A percentile compares a stretch with the other conserved stretches of the same genome.
Evolutionary conservation across 2,329 filamentous ascomycete species (phyloP).

Genomic region (Aspergillus brasiliensis): DNA sequence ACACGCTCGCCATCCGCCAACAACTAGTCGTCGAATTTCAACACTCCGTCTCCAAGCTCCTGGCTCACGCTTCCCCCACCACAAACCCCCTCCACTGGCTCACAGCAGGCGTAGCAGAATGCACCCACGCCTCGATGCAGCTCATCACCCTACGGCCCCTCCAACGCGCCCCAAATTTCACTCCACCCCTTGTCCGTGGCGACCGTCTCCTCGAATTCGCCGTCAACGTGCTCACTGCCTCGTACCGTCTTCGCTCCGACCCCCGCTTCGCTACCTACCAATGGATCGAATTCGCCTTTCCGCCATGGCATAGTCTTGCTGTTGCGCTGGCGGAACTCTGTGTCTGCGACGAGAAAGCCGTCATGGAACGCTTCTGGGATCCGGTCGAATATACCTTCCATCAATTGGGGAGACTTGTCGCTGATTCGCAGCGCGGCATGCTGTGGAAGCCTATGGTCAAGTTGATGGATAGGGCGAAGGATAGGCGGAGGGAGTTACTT

Average conservation of each 20-base stretch:
- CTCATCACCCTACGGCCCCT: slow-evolving; percentile 32
- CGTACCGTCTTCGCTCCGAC: slow-evolving; percentile 23
- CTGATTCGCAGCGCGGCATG: slow-evolving; percentile 29
- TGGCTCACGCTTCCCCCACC: slow-evolving; percentile 25
- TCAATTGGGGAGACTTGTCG: slow-evolving; percentile 25
- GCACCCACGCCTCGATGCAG: slow-evolving; percentile 30
- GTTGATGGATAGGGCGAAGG: slow-evolving; percentile 29
- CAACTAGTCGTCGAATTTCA: slow-evolving; percentile 30
- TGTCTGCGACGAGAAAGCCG: slow-evolving; percentile 25
- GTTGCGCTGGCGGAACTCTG: slow-evolving; percentile 37
- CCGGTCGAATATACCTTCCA: slow-evolving; percentile 28
- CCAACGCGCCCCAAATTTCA: slow-evolving; percentile 25
- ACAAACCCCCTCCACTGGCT: slow-evolving; percentile 30
- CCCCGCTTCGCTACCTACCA: slow-evolving; percentile 24
- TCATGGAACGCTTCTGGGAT: slow-evolving; percentile 28
- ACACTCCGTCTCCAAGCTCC: slow-evolving; percentile 21
- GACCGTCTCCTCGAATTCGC: slow-evolving; percentile 29
- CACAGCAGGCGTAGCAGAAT: slow-evolving; percentile 20
- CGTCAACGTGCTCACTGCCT: slow-evolving; percentile 25
- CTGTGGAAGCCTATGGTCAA: slow-evolving; percentile 35
- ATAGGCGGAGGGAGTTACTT: slow-evolving; percentile 16
- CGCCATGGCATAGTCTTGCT: slow-evolving; percentile 37
- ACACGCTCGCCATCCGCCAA: slow-evolving; percentile 28
- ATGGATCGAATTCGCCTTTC: slow-evolving; percentile 33
- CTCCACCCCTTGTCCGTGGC: slow-evolving; percentile 26